These are phyloP conservation scores for Capronia epimyces DNA, from an alignment of 2,329 filamentous ascomycete species.

Conservation along the genomic window DNA sequence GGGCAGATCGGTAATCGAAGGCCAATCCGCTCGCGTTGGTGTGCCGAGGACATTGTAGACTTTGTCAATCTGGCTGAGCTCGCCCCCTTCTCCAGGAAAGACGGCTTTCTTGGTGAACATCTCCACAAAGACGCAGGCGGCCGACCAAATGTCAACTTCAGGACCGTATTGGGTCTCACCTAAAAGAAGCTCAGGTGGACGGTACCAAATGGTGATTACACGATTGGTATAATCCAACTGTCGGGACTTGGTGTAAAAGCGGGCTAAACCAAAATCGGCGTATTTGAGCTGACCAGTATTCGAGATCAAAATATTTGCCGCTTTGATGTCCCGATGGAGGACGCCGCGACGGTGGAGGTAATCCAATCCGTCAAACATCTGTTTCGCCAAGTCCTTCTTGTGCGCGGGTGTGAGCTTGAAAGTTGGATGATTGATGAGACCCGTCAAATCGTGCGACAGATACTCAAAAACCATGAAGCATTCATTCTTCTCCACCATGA, in stretches of 20 bases:
- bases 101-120: slow-evolving; percentile 92
- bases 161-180: slow-evolving; percentile 88
- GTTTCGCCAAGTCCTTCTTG: slow-evolving; percentile 86
- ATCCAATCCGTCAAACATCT: slow-evolving; percentile 88
- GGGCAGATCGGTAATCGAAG: slow-evolving; percentile 82
- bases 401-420: slow-evolving; percentile 80
- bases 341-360: slow-evolving; percentile 93
- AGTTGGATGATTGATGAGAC: slow-evolving; percentile 86
- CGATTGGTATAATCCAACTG: slow-evolving; percentile 96
- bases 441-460: slow-evolving; percentile 89
- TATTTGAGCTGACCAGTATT: slow-evolving; percentile 83
- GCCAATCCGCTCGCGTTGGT: slow-evolving; percentile 79
- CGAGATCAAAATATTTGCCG: slow-evolving; percentile 92
- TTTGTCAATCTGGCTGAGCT: slow-evolving; percentile 92
- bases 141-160: slow-evolving; percentile 92
- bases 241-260: slow-evolving; percentile 89
- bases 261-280: slow-evolving; percentile 90
- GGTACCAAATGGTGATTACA: slow-evolving; percentile 98
- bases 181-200: slow-evolving; percentile 80
- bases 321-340: slow-evolving; percentile 94
- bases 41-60: slow-evolving; percentile 92
- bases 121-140: slow-evolving; percentile 91
- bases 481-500: slow-evolving; percentile 98
- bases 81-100: slow-evolving; percentile 91
- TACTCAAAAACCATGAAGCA: slow-evolving; percentile 99